Evolutionary conservation across 108 stramenopile genomes (phyloP).

Genomic region (Stephanodiscus minutulus): DNA sequence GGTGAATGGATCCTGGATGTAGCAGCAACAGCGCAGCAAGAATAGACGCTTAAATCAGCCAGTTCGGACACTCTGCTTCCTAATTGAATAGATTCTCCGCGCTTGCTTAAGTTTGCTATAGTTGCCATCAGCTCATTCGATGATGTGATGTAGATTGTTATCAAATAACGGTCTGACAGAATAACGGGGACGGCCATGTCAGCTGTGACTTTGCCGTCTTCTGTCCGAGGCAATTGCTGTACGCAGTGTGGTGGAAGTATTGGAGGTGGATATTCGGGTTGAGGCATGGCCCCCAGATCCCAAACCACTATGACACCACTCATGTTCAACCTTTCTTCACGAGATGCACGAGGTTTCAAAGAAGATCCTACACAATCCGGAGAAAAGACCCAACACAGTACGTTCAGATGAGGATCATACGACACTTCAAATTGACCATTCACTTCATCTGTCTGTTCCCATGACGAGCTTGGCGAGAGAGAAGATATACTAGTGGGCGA

Average conservation of each 20-base stretch:
- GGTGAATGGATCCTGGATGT: conserved; percentile 21
- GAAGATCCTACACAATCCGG: conserved; percentile 42
- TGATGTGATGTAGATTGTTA: conserved; percentile 33
- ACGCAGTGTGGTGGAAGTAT: conserved; percentile 28
- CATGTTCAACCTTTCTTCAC: conserved; percentile 30
- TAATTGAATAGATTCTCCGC: conserved; percentile 23
- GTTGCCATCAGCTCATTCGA: conserved; percentile 27
- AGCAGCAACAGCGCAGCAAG: conserved; percentile 19
- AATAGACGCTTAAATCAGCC: conserved; percentile 10
- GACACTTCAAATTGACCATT: conserved; percentile 42
- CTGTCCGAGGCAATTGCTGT: conserved; percentile 14
- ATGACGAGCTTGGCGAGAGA: conserved; percentile 37
- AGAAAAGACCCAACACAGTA: conserved; percentile 35
- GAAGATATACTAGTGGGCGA: conserved; percentile 30
- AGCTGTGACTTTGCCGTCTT: conserved; percentile 21
- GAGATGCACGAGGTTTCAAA: conserved; percentile 27
- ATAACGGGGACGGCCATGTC: conserved; percentile 23
- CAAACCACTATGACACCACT: conserved; percentile 36
- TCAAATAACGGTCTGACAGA: conserved; percentile 3
- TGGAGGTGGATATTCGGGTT: conserved; percentile 28
- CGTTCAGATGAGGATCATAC: conserved; percentile 28
- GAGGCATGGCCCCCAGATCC: conserved; percentile 22
- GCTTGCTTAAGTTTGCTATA: conserved; percentile 6
- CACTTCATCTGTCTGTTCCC: conserved; percentile 36
- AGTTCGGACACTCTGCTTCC: conserved; percentile 11